Conservation (phyloP, 2,329 filamentous ascomycete species). For the Mycosphaerelloides madeirae region DNA sequence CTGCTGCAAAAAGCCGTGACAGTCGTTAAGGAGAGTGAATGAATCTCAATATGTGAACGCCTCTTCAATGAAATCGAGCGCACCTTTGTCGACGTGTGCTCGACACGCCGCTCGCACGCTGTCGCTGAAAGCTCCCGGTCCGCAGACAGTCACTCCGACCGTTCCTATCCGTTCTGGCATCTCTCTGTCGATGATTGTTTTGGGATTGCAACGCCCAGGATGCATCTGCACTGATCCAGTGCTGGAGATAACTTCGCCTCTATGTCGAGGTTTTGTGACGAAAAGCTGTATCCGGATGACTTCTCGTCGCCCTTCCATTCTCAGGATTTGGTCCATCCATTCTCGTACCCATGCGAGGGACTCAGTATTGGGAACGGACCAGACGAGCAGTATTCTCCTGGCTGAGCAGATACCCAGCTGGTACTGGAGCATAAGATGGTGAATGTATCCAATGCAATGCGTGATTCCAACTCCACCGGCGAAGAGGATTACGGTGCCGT, state of each 20-base stretch:
- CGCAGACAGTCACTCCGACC: constrained; percentile 59
- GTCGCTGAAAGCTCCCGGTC: constrained; percentile 59
- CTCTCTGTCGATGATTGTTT: constrained; percentile 54
- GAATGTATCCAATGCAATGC: constrained; percentile 70
- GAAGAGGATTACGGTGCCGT: constrained; percentile 73
- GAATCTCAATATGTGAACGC: constrained; percentile 48
- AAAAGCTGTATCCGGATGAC: constrained; percentile 58
- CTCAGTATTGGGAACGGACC: constrained; percentile 71
- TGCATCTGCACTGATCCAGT: constrained; percentile 59
- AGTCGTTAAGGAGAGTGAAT: too few relatives aligned
- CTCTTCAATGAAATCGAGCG: constrained; percentile 61
- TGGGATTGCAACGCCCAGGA: constrained; percentile 53
- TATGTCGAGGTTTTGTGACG: constrained; percentile 55
- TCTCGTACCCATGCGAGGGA: constrained; percentile 59
- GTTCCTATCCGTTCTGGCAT: constrained; percentile 44
- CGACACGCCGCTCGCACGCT: constrained; percentile 54
- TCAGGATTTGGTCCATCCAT: constrained; percentile 63
- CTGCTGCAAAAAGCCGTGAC: too few relatives aligned
- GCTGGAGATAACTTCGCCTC: constrained; percentile 51
- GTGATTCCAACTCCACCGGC: constrained; percentile 78
- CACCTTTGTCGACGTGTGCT: constrained; percentile 47
- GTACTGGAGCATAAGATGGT: constrained; percentile 65
- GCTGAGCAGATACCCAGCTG: constrained; percentile 65
- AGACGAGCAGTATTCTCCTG: constrained; percentile 68
- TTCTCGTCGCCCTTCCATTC: constrained; percentile 55